Base-by-base conservation (phyloP, 768 basidiomycete species). In the Pleurotus sapidus region DNA sequence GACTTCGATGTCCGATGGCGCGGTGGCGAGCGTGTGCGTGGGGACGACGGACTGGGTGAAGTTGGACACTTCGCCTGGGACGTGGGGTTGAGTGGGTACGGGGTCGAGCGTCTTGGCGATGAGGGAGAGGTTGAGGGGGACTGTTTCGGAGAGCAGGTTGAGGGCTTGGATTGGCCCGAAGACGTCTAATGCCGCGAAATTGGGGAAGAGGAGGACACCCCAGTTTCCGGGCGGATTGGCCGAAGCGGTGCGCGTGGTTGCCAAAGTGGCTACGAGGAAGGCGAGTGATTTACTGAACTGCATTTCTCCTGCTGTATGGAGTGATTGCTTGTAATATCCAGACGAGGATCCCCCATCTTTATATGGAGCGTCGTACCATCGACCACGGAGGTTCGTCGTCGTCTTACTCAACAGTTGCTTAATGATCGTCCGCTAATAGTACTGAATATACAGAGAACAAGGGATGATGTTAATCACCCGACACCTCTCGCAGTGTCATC, bases 21-120 rank as follows among this genome's bases (percentile, higher is more conserved):
- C 68, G 6, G 63, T 65, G 40, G 57, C 65, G 58, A 75, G 74
- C 12, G 74, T 74, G 58, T 77, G 75, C 2, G 76, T 79, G 7
- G 76, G 77, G 2, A 70, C 34, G 46, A 77, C 62, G n/a, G 69
- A 64, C 57, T 74, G 68, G 15, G 66, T 59, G 57, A 73, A 72
- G 53, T 68, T 59, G 3, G 70, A 67, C 15, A 17, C n/a, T 27
- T 27, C 14, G 25, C n/a, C 11, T 17, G 17, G 14, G 11, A 37
- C 25, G 15, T 37, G 65, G 50, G 34, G 62, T 50, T 60, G 59
- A 30, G 70, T 72, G 2, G 69, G 65, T 3, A 72, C 70, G 2
- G 71, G 69, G 34, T 65, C 62, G 12, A 71, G 63, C 1, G 62
- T 65, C 1, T 60, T 48, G 3, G 69, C 57, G n/a, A 72, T 60